phyloP scores from a whole-genome alignment of 2,329 filamentous ascomycete species.

The Fusarium sp. region DNA sequence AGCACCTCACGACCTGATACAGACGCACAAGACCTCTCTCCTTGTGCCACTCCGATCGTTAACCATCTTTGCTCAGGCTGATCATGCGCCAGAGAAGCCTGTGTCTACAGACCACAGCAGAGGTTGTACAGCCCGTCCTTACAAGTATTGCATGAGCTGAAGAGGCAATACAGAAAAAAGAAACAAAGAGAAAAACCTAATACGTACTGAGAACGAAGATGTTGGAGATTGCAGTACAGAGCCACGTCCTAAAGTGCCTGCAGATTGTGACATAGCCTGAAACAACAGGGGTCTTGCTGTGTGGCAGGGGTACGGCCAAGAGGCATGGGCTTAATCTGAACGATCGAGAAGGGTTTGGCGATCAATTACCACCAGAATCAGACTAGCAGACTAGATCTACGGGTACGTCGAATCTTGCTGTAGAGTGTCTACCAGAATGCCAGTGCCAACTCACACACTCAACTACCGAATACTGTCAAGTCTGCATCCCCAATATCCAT shows the following conservation, averaged over 20 bases:
- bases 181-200: too few relatives aligned
- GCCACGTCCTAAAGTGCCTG: constrained; percentile 39
- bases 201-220: constrained; percentile 24
- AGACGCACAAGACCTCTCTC: constrained; percentile 10
- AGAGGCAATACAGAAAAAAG: constrained; percentile 10
- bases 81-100: background rate
- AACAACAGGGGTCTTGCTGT: constrained; percentile 33
- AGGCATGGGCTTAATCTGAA: constrained; percentile 26
- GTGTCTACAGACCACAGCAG: background rate
- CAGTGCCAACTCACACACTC: background rate
- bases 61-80: constrained; percentile 18
- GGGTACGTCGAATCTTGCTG: background rate
- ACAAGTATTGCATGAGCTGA: background rate
- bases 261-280: constrained; percentile 33
- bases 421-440: too few relatives aligned
- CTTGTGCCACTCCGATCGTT: constrained; percentile 8
- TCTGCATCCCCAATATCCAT: background rate
- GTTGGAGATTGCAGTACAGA: constrained; percentile 48
- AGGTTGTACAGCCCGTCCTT: constrained; percentile 17
- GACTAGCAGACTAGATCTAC: background rate
- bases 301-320: constrained; percentile 4
- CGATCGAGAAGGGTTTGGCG: background rate
- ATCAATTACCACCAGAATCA: background rate
- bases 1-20: too few relatives aligned
- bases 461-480: too few relatives aligned